phyloP scores from a whole-genome alignment of 306 rosid genomes.

The Bauhinia variegata region DNA sequence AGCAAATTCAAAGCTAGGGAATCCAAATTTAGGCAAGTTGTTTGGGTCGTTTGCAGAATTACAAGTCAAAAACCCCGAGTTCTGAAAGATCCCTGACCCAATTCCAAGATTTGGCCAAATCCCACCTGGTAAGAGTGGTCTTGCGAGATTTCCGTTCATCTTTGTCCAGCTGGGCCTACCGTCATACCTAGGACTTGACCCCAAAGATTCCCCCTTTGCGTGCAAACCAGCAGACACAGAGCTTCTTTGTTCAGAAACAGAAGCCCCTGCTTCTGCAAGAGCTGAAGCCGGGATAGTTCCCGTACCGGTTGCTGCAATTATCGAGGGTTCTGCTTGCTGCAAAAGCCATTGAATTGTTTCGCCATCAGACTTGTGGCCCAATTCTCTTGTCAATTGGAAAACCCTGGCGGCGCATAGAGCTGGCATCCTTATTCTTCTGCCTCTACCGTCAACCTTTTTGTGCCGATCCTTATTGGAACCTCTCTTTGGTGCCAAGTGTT shows the following conservation, averaged over 20 bases:
- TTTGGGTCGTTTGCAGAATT: slow-evolving; percentile 36
- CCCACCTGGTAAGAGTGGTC: slow-evolving; percentile 44
- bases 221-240: slow-evolving; percentile 47
- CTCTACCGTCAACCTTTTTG: slow-evolving; percentile 65
- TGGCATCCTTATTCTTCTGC: slow-evolving; percentile 64
- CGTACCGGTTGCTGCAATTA: slow-evolving; percentile 55
- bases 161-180: slow-evolving; percentile 46
- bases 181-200: slow-evolving; percentile 25
- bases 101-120: slow-evolving; percentile 48
- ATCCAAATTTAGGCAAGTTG: slow-evolving; percentile 44
- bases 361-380: slow-evolving; percentile 26
- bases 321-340: slow-evolving; percentile 62
- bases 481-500: slow-evolving; percentile 50
- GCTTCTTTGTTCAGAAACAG: slow-evolving; percentile 51
- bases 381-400: slow-evolving; percentile 55
- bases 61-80: slow-evolving; percentile 31
- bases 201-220: slow-evolving; percentile 37
- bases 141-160: slow-evolving; percentile 43
- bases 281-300: slow-evolving; percentile 57
- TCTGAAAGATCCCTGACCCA: slow-evolving; percentile 44
- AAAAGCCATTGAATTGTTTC: slow-evolving; percentile 66
- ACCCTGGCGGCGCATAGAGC: slow-evolving; percentile 66
- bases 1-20: slow-evolving; percentile 50
- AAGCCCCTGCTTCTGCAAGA: slow-evolving; percentile 39
- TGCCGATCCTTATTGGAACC: slow-evolving; percentile 59